phyloP scores from a whole-genome alignment of 495 filamentous ascomycete genomes.

The Aspergillus bertholletiae region DNA sequence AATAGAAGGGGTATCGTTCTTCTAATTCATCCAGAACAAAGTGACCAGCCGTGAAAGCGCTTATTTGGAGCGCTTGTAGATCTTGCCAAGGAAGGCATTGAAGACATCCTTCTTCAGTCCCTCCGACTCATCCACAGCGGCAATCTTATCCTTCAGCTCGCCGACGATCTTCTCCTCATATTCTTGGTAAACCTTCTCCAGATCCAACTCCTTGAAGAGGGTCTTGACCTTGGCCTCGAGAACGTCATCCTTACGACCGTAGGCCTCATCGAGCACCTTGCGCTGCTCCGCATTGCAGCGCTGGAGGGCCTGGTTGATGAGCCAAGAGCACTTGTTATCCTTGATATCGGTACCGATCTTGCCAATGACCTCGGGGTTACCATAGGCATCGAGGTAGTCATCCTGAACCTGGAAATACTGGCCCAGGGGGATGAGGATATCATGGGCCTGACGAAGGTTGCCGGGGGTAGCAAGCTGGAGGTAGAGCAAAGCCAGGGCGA shows the following conservation, averaged over 20 bases:
- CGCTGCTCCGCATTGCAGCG: slow-evolving; percentile 77
- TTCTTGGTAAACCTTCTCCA: slow-evolving; percentile 76
- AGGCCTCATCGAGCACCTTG: slow-evolving; percentile 73
- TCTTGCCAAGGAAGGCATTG: slow-evolving; percentile 87
- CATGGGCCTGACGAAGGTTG: slow-evolving; percentile 81
- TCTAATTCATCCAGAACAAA: slow-evolving; percentile 6
- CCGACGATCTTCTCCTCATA: slow-evolving; percentile 84
- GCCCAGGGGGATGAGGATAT: slow-evolving; percentile 95
- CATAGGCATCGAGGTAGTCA: slow-evolving; percentile 97
- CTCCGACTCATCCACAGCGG: slow-evolving; percentile 72
- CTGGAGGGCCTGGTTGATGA: slow-evolving; percentile 88
- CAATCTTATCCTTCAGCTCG: slow-evolving; percentile 72
- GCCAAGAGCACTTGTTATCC: slow-evolving; percentile 99
- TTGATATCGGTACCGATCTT: slow-evolving; percentile 98
- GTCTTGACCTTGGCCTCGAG: slow-evolving; percentile 83
- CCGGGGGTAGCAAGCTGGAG: slow-evolving; percentile 74
- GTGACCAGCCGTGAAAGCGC: not conserved
- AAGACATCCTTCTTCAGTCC: slow-evolving; percentile 89
- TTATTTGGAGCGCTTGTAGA: slow-evolving; percentile 94
- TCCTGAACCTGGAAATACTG: slow-evolving; percentile 99
- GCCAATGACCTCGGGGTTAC: slow-evolving; percentile 88
- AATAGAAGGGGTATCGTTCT: slow-evolving; percentile 16
- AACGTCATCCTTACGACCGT: slow-evolving; percentile 80
- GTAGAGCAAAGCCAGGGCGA: slow-evolving; percentile 83
- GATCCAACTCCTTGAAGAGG: slow-evolving; percentile 76